Percentiles rank a stretch among this genome's conserved stretches.
Evolutionary conservation across 495 filamentous ascomycete species (phyloP).

Genomic region (Trichoderma orchidacearum): DNA sequence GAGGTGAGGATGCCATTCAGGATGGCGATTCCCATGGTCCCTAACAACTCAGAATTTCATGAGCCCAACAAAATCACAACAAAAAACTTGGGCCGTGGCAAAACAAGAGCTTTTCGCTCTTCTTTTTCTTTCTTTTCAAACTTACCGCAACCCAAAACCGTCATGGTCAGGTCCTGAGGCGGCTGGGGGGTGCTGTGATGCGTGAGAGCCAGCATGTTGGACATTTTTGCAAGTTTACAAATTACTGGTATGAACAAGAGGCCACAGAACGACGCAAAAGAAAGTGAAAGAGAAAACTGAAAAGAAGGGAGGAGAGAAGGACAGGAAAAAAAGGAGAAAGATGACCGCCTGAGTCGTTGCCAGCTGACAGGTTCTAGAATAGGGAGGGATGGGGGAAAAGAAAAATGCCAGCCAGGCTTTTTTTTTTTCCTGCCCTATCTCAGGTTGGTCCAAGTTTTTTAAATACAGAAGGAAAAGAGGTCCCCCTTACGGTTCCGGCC

Average conservation of each 20-base stretch:
- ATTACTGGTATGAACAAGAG: neutral
- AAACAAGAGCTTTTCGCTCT: no score
- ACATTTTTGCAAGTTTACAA: neutral
- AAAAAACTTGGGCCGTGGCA: no score
- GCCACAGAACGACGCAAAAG: no score
- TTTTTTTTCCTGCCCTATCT: neutral
- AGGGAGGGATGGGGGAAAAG: neutral
- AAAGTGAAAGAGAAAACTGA: neutral
- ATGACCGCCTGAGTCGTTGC: neutral
- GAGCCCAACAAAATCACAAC: neutral
- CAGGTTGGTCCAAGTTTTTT: neutral
- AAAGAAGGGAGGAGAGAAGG: neutral
- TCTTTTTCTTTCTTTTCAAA: no score
- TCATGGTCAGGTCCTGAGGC: constrained; percentile 43
- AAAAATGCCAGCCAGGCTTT: neutral
- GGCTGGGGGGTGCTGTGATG: constrained; percentile 7
- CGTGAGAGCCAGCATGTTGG: constrained; percentile 18
- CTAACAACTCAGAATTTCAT: constrained; percentile 16
- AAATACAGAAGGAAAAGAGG: neutral
- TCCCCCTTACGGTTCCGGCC: neutral
- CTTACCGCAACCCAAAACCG: constrained; percentile 61
- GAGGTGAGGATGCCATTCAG: constrained; percentile 66
- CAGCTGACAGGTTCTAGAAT: neutral
- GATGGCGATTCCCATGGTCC: constrained; percentile 76
- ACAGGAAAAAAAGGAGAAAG: neutral